These are phyloP conservation scores for Ceratobasidium sp. DNA, from an alignment of 1,284 basidiomycete genomes.

Conservation along the genomic window DNA sequence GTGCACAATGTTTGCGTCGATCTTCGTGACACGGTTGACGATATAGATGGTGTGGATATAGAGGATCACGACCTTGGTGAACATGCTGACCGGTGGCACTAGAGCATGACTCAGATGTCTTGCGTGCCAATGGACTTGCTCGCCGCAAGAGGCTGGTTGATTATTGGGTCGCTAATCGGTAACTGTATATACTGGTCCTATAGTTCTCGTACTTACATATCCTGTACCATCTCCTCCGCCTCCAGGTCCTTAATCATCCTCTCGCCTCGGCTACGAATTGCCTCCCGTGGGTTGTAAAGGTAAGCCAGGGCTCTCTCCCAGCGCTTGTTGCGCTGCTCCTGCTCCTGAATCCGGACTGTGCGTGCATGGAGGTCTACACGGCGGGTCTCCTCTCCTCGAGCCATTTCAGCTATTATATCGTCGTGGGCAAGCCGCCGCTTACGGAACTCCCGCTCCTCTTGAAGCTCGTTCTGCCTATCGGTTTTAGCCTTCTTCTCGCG, in stretches of 20 bases:
- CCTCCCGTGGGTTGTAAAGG: neutral
- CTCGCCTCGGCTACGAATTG: neutral
- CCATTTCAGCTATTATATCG: neutral
- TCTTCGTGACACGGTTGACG: neutral
- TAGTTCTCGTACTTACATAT: neutral
- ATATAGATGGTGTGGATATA: neutral
- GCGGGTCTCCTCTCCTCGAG: neutral
- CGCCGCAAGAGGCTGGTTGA: constrained; percentile 3
- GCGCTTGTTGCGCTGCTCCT: neutral
- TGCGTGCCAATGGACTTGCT: neutral
- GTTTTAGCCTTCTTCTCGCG: neutral
- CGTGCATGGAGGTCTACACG: neutral
- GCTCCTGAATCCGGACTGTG: neutral
- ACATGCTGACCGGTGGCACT: neutral
- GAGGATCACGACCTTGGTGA: neutral
- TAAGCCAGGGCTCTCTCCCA: neutral
- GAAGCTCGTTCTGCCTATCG: neutral
- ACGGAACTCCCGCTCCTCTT: neutral
- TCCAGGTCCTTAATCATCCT: neutral
- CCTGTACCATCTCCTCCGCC: neutral
- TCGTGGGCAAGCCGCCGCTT: neutral
- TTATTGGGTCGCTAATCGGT: neutral
- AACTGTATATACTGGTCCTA: neutral
- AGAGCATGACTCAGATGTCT: neutral
- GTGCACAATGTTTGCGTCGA: constrained; percentile 53